Evolutionary conservation across 148 eudicot genomes (phyloP).

Genomic region (Rhododendron griersonianum): DNA sequence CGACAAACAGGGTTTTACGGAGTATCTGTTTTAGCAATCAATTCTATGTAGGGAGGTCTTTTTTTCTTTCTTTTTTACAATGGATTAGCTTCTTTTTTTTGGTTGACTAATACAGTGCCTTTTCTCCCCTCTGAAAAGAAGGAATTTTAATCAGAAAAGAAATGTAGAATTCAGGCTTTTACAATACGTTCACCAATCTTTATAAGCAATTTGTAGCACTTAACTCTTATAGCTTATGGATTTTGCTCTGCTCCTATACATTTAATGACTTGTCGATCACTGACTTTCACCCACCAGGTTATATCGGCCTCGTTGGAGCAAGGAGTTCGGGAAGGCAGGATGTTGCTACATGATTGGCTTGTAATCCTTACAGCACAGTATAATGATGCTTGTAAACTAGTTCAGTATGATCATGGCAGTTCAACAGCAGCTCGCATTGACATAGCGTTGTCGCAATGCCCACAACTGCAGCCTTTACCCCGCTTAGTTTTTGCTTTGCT

Average conservation of each 20-base stretch:
- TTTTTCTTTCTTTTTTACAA: neutral
- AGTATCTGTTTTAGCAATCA: neutral
- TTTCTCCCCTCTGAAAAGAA: neutral
- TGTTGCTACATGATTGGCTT: constrained; percentile 94
- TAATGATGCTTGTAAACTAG: constrained; percentile 70
- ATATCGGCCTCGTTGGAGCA: constrained; percentile 85
- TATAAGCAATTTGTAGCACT: neutral
- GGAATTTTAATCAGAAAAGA: neutral
- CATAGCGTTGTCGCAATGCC: constrained; percentile 79
- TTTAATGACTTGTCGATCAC: neutral
- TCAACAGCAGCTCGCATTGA: constrained; percentile 53
- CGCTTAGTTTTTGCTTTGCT: constrained; percentile 93
- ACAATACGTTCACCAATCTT: neutral
- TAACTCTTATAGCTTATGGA: neutral
- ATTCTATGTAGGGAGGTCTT: neutral
- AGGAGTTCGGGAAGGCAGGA: constrained; percentile 95
- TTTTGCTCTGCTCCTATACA: neutral
- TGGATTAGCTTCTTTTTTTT: neutral
- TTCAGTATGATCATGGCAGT: constrained; percentile 50
- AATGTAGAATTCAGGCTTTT: neutral
- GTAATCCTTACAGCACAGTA: constrained; percentile 93
- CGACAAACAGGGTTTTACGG: no score
- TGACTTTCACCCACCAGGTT: constrained; percentile 48
- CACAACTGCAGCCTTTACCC: constrained; percentile 87
- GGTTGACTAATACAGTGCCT: no score